phyloP scores from a whole-genome alignment of 371 early-diverging fungal species.

The Apophysomyces sp. region DNA sequence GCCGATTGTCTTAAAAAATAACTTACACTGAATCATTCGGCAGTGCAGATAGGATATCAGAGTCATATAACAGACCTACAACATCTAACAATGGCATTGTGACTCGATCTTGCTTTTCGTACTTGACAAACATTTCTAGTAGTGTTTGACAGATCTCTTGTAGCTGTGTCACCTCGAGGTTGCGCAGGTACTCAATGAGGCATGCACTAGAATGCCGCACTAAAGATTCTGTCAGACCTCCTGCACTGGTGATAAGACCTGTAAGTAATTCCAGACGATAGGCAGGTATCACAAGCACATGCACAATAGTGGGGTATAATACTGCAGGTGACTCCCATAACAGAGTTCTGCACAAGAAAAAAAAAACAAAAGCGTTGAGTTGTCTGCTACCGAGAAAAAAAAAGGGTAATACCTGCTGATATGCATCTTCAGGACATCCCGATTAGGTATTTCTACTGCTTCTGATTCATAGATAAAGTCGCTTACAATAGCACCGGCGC shows the following conservation, averaged over 20 bases:
- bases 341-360: slow-evolving; percentile 30
- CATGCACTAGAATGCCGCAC: slow-evolving; percentile 72
- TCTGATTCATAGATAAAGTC: slow-evolving; percentile 32
- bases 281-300: slow-evolving; percentile 49
- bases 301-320: slow-evolving; percentile 65
- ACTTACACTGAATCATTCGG: slow-evolving; percentile 36
- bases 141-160: slow-evolving; percentile 35
- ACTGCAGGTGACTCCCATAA: slow-evolving; percentile 68
- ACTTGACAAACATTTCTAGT: slow-evolving; percentile 38
- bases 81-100: slow-evolving; percentile 67
- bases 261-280: slow-evolving; percentile 63
- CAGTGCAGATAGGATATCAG: slow-evolving; percentile 44
- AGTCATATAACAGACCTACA: slow-evolving; percentile 64
- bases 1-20: neutral
- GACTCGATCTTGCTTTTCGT: slow-evolving; percentile 64
- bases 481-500: slow-evolving; percentile 60
- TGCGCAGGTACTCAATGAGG: slow-evolving; percentile 60
- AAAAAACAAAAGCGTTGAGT: neutral
- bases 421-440: slow-evolving; percentile 17
- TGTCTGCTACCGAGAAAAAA: neutral
- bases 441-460: slow-evolving; percentile 18
- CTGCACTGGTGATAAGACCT: slow-evolving; percentile 76
- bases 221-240: slow-evolving; percentile 79
- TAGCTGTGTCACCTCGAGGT: slow-evolving; percentile 19
- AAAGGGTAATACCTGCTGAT: slow-evolving; percentile 24